phyloP scores from a whole-genome alignment of 2,329 filamentous ascomycete species.

The Apiospora marii region DNA sequence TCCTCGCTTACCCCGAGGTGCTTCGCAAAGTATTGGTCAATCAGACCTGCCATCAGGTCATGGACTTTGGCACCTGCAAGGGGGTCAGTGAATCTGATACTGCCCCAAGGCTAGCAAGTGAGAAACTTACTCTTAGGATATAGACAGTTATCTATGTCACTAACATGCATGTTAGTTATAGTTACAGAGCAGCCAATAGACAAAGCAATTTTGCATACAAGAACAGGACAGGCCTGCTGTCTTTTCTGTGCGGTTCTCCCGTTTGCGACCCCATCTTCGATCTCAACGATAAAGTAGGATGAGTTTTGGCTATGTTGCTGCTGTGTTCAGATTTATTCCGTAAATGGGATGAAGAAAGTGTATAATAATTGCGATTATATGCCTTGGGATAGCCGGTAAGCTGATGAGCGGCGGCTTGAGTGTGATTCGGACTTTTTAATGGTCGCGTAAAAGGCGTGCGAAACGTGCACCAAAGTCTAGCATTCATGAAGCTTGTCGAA shows the following conservation, averaged over 20 bases:
- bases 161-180: slow-evolving; percentile 50
- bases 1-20: slow-evolving; percentile 78
- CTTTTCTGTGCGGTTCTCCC: slow-evolving; percentile 33
- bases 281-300: not conserved
- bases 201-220: slow-evolving; percentile 45
- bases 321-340: not conserved
- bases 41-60: slow-evolving; percentile 86
- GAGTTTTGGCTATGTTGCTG: not conserved
- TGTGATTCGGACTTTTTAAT: not conserved
- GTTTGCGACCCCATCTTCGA: slow-evolving; percentile 40
- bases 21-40: slow-evolving; percentile 67
- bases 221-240: slow-evolving; percentile 49
- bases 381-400: not conserved
- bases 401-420: not conserved
- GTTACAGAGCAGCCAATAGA: slow-evolving; percentile 28
- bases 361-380: not conserved
- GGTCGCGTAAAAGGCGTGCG: not conserved
- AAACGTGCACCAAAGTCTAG: not conserved
- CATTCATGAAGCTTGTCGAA: not conserved
- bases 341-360: not conserved
- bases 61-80: slow-evolving; percentile 76
- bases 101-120: slow-evolving; percentile 23
- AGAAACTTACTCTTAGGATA: slow-evolving; percentile 79
- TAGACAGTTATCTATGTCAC: slow-evolving; percentile 98
- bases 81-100: slow-evolving; percentile 30